Evolutionary conservation across 2,329 filamentous ascomycete genomes (phyloP).

Genomic region (Fusarium xyrophilum): DNA sequence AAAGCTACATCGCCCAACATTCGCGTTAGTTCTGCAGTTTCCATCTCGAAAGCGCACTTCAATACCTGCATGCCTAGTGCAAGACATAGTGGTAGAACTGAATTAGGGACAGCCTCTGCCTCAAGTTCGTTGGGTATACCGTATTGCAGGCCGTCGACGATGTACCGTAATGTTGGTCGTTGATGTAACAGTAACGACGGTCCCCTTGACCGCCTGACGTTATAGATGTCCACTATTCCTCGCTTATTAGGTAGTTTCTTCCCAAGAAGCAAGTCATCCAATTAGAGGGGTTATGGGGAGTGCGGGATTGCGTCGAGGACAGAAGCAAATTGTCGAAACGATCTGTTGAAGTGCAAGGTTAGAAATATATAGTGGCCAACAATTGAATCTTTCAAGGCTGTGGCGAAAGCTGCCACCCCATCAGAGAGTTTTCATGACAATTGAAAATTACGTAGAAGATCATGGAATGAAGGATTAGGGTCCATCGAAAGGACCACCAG

Average conservation of each 20-base stretch:
- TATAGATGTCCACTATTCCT: too few species aligned
- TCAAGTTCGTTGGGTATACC: background rate
- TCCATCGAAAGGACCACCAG: constrained; percentile 11
- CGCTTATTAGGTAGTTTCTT: fast-evolving
- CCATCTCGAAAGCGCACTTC: too few species aligned
- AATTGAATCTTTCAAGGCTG: too few species aligned
- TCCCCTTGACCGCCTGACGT: background rate
- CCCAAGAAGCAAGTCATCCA: too few species aligned
- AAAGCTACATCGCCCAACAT: too few species aligned
- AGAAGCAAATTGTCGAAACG: too few species aligned
- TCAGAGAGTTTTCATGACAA: background rate
- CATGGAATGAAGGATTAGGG: background rate
- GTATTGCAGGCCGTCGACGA: background rate
- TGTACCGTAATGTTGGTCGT: background rate
- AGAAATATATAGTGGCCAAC: too few species aligned
- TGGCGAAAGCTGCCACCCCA: fast-evolving
- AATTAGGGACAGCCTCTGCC: fast-evolving
- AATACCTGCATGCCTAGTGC: too few species aligned
- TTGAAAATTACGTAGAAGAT: background rate
- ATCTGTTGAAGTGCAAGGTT: too few species aligned
- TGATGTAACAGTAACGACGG: background rate
- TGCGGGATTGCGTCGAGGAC: too few species aligned
- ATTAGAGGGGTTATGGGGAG: too few species aligned
- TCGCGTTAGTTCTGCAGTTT: too few species aligned
- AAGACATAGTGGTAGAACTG: background rate